Conservation (phyloP, 768 basidiomycete species). For the Ramaria sp. region DNA sequence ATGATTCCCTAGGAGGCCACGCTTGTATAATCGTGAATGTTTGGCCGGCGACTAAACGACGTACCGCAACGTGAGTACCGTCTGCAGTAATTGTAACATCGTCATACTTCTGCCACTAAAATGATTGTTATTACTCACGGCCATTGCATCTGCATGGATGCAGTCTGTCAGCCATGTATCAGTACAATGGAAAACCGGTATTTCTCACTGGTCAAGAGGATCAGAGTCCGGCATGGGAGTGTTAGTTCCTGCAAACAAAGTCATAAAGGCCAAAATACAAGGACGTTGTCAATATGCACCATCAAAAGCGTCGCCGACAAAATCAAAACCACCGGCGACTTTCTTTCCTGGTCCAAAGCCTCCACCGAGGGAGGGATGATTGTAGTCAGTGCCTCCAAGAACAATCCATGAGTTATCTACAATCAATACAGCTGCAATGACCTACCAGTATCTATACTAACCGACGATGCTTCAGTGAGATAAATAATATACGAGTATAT, state of each 20-base stretch:
- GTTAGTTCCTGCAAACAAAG: conserved; percentile 26
- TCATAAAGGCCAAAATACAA: not conserved
- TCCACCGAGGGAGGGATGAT: conserved; percentile 43
- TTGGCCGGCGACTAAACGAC: not conserved
- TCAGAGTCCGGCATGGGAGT: conserved; percentile 39
- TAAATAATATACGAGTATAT: not conserved
- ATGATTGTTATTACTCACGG: conserved; percentile 17
- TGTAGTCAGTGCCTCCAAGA: conserved; percentile 39
- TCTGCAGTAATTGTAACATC: conserved; percentile 21
- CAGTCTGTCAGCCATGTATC: not conserved
- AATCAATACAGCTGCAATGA: not conserved
- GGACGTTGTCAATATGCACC: conserved; percentile 19
- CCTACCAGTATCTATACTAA: conserved; percentile 34
- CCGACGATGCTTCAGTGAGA: not conserved
- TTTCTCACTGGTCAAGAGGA: conserved; percentile 40
- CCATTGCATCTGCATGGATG: not conserved
- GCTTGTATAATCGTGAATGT: conserved; percentile 7
- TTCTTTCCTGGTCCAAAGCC: conserved; percentile 45
- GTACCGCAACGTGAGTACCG: conserved; percentile 47
- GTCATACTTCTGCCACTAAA: not conserved
- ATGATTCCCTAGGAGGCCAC: conserved; percentile 41
- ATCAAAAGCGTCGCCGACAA: conserved; percentile 45
- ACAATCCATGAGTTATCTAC: not conserved
- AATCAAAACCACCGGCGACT: conserved; percentile 42
- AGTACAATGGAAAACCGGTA: not conserved